Evolutionary conservation across 2,329 filamentous ascomycete genomes (phyloP).

Genomic region (Penicillium sp.): DNA sequence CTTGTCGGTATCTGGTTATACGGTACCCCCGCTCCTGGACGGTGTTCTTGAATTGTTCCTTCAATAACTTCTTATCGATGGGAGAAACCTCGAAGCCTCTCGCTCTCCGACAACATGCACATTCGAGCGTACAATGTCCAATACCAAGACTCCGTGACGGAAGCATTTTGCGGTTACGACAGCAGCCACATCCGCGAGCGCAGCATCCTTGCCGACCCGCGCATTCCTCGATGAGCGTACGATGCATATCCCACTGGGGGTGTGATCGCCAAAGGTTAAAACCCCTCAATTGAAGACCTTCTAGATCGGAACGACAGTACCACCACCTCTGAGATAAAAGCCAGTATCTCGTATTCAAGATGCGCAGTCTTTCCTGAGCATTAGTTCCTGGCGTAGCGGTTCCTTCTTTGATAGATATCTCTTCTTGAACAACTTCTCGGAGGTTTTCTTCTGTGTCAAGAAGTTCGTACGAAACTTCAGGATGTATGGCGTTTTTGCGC

Average conservation of each 20-base stretch:
- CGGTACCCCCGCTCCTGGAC: background rate
- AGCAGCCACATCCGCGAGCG: background rate
- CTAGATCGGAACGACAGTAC: background rate
- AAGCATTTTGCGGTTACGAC: background rate
- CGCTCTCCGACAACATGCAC: background rate
- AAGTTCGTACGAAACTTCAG: background rate
- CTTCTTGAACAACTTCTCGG: background rate
- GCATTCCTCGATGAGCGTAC: background rate
- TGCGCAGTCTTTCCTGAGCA: background rate
- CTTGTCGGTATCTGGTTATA: background rate
- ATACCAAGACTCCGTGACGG: background rate
- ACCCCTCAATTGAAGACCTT: background rate
- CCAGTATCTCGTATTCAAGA: background rate
- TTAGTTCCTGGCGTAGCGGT: background rate
- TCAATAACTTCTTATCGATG: background rate
- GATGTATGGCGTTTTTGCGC: background rate
- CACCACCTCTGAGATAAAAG: background rate
- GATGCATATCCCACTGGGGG: background rate
- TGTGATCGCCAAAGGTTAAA: background rate
- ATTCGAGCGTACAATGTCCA: background rate
- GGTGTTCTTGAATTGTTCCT: background rate
- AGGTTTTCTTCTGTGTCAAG: background rate
- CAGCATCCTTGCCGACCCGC: background rate
- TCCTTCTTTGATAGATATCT: background rate
- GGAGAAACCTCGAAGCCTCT: background rate